Base-by-base conservation (phyloP, 1,139 yeast species). In the Candida gigantensis region DNA sequence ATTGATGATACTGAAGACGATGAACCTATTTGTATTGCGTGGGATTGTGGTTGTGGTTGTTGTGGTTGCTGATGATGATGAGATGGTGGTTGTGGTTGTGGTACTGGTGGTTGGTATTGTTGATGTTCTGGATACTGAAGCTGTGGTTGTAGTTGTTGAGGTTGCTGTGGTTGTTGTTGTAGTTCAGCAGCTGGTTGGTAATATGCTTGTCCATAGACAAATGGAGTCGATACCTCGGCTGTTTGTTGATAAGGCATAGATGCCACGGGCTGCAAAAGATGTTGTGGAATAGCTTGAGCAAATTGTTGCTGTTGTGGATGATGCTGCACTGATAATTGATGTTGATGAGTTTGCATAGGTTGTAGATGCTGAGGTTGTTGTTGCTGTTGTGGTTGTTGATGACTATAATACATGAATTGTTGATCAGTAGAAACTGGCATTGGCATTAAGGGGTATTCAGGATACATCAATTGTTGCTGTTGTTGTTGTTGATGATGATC, bases 51-150 rank as follows among this genome's bases (percentile, higher is more conserved):
- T 24, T 35, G 35, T 2, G 3, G 24, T 18, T 36, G 15, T 35
- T 39, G 24, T 24, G 34, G 41, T 24, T 29, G 40, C 25, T 32
- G 29, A 18, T 18, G 39, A n/a, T 49, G 35, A 41, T 46, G 23
- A 30, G 34, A 32, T 15, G 41, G 32, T 35, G 51, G 31, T 41
- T 36, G 23, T 21, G 35, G 37, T 30, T 33, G 37, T 12, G 19
- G 26, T 19, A n/a, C n/a, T n/a, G n/a, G n/a, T n/a, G 18, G 30
- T n/a, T n/a, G n/a, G 7, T 18, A 18, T 18, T 18, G 19, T 18
- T 18, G 19, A 6, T 18, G 5, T 7, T 18, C 19, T 18, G 19
- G 19, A 18, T 18, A 18, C 7, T 18, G 19, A 18, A 18, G 19
- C 7, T 21, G 24, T 21, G n/a, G 12, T 21, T 21, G 24, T 9